Percentiles rank a stretch among this genome's conserved stretches.
These are phyloP conservation scores for Trichoderma endophyticum DNA, from an alignment of 2,329 filamentous ascomycete genomes.

Conservation along the genomic window DNA sequence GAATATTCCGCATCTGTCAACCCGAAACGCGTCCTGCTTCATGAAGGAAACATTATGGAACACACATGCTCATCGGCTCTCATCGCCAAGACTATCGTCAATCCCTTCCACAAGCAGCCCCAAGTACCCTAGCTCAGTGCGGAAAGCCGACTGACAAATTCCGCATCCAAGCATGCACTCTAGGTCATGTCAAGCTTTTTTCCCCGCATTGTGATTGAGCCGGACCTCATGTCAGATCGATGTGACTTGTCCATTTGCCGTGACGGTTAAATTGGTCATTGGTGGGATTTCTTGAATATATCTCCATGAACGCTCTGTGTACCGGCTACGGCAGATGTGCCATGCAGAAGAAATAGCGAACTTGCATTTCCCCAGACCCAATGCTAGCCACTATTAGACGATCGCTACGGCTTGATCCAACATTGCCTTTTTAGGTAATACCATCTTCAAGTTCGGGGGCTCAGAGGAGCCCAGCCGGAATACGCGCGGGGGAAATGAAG, in stretches of 20 bases:
- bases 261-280: not conserved
- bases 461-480: not conserved
- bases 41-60: not conserved
- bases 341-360: conserved; percentile 16
- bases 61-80: not conserved
- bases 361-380: not conserved
- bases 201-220: not conserved
- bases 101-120: not conserved
- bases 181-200: not conserved
- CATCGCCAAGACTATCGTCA: not conserved
- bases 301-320: not conserved
- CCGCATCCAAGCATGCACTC: not conserved
- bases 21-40: not conserved
- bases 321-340: not conserved
- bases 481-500: not conserved
- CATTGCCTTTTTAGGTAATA: not conserved
- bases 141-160: not conserved
- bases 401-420: not conserved
- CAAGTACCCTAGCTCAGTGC: not conserved
- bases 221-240: not conserved
- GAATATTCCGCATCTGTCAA: not conserved
- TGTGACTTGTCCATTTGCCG: not conserved
- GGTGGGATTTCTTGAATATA: not conserved
- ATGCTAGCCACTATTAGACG: not conserved
- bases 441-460: not conserved